Percentiles rank a stretch among this genome's conserved stretches.
These are phyloP conservation scores for Dactylellina cionopaga DNA, from an alignment of 2,329 filamentous ascomycete genomes.

Conservation along the genomic window DNA sequence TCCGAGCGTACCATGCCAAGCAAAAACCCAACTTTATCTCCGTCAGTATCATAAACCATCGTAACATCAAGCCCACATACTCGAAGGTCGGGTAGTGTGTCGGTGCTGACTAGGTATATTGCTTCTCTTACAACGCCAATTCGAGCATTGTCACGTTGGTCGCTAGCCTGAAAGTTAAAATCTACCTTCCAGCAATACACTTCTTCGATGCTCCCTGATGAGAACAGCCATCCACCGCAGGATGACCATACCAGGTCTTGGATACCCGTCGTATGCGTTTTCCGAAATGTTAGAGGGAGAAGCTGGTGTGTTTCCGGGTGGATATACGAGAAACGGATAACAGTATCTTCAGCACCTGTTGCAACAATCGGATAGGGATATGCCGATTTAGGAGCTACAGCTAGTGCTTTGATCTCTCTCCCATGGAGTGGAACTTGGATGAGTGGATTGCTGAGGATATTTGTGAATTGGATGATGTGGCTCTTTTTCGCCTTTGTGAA, in stretches of 20 bases:
- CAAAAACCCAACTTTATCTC: slow-evolving; percentile 62
- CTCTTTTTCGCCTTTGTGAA: slow-evolving; percentile 75
- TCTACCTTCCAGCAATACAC: slow-evolving; percentile 83
- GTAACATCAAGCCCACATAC: slow-evolving; percentile 80
- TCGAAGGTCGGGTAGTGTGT: slow-evolving; percentile 72
- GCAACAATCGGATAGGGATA: slow-evolving; percentile 65
- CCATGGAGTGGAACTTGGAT: slow-evolving; percentile 81
- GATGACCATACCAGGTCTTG: slow-evolving; percentile 80
- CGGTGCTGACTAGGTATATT: slow-evolving; percentile 65
- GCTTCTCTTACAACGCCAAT: slow-evolving; percentile 69
- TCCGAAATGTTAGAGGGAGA: slow-evolving; percentile 68
- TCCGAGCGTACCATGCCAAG: slow-evolving; percentile 84
- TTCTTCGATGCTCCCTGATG: slow-evolving; percentile 86
- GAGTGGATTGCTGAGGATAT: slow-evolving; percentile 62
- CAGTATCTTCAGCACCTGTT: slow-evolving; percentile 76
- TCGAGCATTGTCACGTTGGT: background rate
- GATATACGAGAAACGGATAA: slow-evolving; percentile 77
- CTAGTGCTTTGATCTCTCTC: slow-evolving; percentile 78
- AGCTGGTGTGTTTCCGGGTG: slow-evolving; percentile 57
- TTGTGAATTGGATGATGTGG: slow-evolving; percentile 34
- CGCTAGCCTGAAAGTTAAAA: slow-evolving; percentile 62
- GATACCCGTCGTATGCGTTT: slow-evolving; percentile 83
- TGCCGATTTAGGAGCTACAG: slow-evolving; percentile 61
- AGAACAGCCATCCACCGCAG: slow-evolving; percentile 77
- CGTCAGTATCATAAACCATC: slow-evolving; percentile 53